Base-by-base conservation (phyloP, 768 basidiomycete species). In the Tulasnella sp. region DNA sequence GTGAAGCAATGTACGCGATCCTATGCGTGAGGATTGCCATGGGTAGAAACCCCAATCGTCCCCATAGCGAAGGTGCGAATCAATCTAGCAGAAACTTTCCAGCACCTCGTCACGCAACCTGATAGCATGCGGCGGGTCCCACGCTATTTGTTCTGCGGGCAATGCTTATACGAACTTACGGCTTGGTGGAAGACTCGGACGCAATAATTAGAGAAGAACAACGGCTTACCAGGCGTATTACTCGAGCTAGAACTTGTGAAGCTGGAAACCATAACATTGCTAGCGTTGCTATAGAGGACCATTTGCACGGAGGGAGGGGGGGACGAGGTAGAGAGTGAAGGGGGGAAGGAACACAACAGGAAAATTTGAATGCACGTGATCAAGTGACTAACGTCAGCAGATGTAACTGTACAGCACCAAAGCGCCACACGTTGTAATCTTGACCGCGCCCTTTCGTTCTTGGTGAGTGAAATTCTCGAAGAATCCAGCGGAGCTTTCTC, bases 11-110 rank as follows among this genome's bases (percentile, higher is more conserved):
- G 34, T 68, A 16, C 31, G 62, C 62, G 62, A 68, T 68, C 62
- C 62, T 68, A 68, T 68, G 62, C 62, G 62, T 68, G 62, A 68
- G 62, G 62, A 34, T 68, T n/a, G 62, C 62, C 62, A 68, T 68
- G 62, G 62, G 62, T 68, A 68, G 27, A 68, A 68, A 68, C 62
- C 62, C 62, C 62, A 68, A 68, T 68, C 62, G 31, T 68, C 62
- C 62, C 62, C 62, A 68, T 68, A 68, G 62, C 62, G 62, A 68
- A 68, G 62, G 62, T 68, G 62, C 62, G 31, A 36, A 31, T 68
- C 14, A 16, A 68, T 68, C 62, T 68, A 68, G 62, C 62, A 68
- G 62, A 68, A 68, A 34, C 27, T 27, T 68, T 68, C 62, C 62
- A 68, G 62, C 62, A 68, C 62, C 62, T 68, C 62, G 34, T 68